Evolutionary conservation across 345 rosid genomes (phyloP).

Genomic region (Populus davidiana): DNA sequence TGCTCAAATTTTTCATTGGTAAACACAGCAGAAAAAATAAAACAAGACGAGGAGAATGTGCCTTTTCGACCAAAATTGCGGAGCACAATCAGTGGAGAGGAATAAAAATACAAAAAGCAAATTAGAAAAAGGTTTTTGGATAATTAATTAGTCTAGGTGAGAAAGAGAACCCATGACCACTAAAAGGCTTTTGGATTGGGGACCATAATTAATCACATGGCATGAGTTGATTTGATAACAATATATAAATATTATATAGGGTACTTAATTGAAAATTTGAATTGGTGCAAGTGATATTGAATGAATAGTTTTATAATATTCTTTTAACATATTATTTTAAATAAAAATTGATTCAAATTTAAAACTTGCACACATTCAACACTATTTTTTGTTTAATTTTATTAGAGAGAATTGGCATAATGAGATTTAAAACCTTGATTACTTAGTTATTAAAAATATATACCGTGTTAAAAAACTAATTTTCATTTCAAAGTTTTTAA

Average conservation of each 20-base stretch:
- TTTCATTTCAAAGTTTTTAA: no score
- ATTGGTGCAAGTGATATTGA: no score
- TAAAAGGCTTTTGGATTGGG: not conserved
- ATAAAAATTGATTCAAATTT: no score
- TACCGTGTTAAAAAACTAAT: no score
- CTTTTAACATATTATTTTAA: no score
- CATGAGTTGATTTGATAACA: not conserved
- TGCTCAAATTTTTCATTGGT: not conserved
- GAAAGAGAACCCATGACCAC: not conserved
- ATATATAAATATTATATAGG: not conserved
- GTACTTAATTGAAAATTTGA: not conserved
- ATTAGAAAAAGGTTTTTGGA: not conserved
- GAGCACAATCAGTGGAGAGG: not conserved
- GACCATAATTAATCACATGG: not conserved
- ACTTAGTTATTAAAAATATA: no score
- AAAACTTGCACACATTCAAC: no score
- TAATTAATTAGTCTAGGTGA: not conserved
- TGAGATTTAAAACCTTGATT: no score
- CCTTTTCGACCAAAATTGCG: not conserved
- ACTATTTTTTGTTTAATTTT: no score
- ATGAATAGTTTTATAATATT: no score
- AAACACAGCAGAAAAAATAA: no score
- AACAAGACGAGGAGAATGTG: not conserved
- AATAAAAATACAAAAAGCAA: not conserved
- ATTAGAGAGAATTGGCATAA: no score